Conservation (phyloP, 2,329 filamentous ascomycete species). For the Fusarium irregulare region DNA sequence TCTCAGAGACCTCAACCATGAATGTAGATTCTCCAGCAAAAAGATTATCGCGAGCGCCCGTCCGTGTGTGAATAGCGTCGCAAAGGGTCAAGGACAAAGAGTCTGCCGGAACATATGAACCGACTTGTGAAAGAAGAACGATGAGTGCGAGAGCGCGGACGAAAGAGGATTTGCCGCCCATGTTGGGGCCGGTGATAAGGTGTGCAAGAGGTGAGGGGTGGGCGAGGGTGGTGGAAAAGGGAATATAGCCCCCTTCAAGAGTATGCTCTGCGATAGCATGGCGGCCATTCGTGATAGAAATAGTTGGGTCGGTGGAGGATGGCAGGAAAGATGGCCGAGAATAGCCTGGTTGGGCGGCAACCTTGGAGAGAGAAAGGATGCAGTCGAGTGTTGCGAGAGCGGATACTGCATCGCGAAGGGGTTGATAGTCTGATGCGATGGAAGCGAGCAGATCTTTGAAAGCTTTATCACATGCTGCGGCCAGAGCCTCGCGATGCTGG, state of each 20-base stretch:
- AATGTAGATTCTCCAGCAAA: conserved; percentile 95
- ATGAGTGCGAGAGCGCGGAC: conserved; percentile 93
- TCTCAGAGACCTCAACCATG: conserved; percentile 97
- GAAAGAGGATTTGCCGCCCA: conserved; percentile 99
- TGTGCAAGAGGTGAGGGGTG: conserved; percentile 75
- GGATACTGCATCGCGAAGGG: conserved; percentile 87
- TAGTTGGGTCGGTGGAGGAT: conserved; percentile 71
- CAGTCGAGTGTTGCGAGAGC: conserved; percentile 90
- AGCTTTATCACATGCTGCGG: conserved; percentile 88
- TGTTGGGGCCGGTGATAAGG: conserved; percentile 95
- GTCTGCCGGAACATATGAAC: conserved; percentile 89
- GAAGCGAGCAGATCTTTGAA: conserved; percentile 77
- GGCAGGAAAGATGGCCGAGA: conserved; percentile 76
- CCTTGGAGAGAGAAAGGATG: conserved; percentile 83
- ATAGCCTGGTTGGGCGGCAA: conserved; percentile 90
- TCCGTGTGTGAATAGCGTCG: conserved; percentile 93
- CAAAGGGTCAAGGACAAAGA: conserved; percentile 80
- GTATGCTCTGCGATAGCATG: conserved; percentile 97
- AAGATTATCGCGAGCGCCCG: conserved; percentile 96
- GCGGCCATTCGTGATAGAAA: conserved; percentile 74
- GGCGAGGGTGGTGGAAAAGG: conserved; percentile 83
- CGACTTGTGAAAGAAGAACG: conserved; percentile 92
- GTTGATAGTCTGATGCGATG: conserved; percentile 87
- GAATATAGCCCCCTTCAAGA: conserved; percentile 87
- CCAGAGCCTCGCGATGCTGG: conserved; percentile 92